Percentiles rank a stretch among this genome's conserved stretches.
These are phyloP conservation scores for Cyberlindnera suaveolens DNA, from an alignment of 805 yeast genomes.

Conservation along the genomic window DNA sequence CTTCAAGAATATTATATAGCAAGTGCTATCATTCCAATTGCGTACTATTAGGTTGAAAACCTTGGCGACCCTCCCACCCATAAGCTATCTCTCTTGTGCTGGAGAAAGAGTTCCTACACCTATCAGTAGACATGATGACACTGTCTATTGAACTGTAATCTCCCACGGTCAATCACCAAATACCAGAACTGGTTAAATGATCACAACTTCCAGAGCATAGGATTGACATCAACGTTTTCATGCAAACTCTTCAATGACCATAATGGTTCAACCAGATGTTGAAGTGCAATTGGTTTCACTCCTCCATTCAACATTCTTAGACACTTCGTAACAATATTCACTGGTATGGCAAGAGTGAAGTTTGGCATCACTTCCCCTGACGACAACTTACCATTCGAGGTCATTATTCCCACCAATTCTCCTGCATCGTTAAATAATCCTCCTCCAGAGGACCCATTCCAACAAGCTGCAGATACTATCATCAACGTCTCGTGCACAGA, in stretches of 20 bases:
- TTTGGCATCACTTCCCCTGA: slow-evolving; percentile 24
- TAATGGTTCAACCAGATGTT: slow-evolving; percentile 10
- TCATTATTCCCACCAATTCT: slow-evolving; percentile 24
- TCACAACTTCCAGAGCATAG: slow-evolving; percentile 1
- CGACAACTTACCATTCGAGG: slow-evolving; percentile 24
- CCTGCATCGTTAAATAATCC: slow-evolving; percentile 20
- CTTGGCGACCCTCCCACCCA: no score
- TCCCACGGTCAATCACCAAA: no score
- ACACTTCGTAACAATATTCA: slow-evolving; percentile 19
- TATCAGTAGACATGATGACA: neutral
- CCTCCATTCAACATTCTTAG: slow-evolving; percentile 12
- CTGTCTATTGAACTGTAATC: neutral
- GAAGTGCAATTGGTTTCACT: slow-evolving; percentile 8
- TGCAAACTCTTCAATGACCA: slow-evolving; percentile 22
- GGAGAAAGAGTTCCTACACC: no score
- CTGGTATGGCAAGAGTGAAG: slow-evolving; percentile 23
- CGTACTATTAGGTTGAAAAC: no score
- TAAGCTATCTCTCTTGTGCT: no score
- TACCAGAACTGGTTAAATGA: no score
- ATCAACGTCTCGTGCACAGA: slow-evolving; percentile 11
- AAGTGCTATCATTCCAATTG: no score
- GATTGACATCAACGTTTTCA: slow-evolving; percentile 4
- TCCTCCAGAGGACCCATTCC: slow-evolving; percentile 28
- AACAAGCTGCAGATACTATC: slow-evolving; percentile 23
- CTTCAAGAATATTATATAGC: no score